A percentile compares a stretch with the other conserved stretches of the same genome.
Evolutionary conservation across 305 asterid species (phyloP).

Genomic region (Fraxinus floribunda): DNA sequence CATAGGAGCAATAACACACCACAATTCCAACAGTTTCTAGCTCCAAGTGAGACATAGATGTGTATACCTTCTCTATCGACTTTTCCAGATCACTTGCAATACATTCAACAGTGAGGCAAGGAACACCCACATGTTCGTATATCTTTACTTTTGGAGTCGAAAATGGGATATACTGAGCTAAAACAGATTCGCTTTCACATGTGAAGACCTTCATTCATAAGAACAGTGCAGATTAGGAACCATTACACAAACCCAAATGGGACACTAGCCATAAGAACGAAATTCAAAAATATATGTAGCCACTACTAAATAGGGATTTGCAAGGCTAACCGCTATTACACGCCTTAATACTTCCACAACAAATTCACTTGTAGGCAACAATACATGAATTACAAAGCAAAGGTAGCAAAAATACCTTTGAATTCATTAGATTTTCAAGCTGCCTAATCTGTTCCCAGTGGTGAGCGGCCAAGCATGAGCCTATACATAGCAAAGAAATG

Average conservation of each 20-base stretch:
- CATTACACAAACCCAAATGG: slow-evolving; percentile 1
- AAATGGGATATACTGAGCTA: slow-evolving; percentile 51
- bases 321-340: background rate
- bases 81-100: slow-evolving; percentile 29
- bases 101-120: slow-evolving; percentile 23
- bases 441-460: slow-evolving; percentile 56
- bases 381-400: background rate
- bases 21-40: background rate
- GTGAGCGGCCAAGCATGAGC: slow-evolving; percentile 27
- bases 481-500: slow-evolving; percentile 34
- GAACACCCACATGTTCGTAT: slow-evolving; percentile 39
- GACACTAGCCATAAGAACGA: background rate
- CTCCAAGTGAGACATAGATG: background rate
- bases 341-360: background rate
- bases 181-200: slow-evolving; percentile 52
- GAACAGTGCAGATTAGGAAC: slow-evolving; percentile 25
- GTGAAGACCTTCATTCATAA: slow-evolving; percentile 71
- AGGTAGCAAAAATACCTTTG: slow-evolving; percentile 54
- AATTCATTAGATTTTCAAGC: slow-evolving; percentile 77
- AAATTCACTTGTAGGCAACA: background rate
- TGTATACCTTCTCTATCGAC: slow-evolving; percentile 46
- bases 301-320: background rate
- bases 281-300: background rate
- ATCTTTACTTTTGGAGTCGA: slow-evolving; percentile 59
- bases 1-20: slow-evolving; percentile 1